Percentiles rank a stretch among this genome's conserved stretches.
These are phyloP conservation scores for Saccharomyces hybrid DNA, from an alignment of 1,139 yeast species.

Conservation along the genomic window DNA sequence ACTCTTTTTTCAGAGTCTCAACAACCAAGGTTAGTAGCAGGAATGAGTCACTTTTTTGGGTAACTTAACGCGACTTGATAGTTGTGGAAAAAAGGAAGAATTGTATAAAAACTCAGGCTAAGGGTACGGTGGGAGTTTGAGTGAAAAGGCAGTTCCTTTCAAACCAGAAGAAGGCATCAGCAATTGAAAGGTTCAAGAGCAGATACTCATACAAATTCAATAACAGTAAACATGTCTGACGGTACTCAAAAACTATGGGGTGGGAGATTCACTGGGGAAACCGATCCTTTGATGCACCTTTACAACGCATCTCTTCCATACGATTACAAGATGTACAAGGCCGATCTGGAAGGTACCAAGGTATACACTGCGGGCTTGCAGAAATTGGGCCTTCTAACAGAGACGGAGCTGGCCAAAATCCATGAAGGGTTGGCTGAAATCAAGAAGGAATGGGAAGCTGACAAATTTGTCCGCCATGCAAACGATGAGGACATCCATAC, in stretches of 20 bases:
- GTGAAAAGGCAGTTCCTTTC: too few relatives aligned
- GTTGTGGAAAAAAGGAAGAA: neutral
- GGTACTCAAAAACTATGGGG: conserved; percentile 75
- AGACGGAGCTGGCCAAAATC: conserved; percentile 65
- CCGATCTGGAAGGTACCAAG: conserved; percentile 87
- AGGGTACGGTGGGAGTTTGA: too few relatives aligned
- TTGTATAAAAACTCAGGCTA: too few relatives aligned
- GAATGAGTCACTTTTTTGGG: neutral
- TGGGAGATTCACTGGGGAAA: conserved; percentile 94
- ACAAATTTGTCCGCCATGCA: conserved; percentile 67
- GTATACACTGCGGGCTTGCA: conserved; percentile 84
- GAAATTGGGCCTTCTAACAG: conserved; percentile 65
- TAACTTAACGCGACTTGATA: neutral
- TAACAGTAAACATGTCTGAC: conserved; percentile 29
- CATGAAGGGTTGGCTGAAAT: conserved; percentile 72
- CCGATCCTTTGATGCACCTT: conserved; percentile 94
- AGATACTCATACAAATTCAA: neutral
- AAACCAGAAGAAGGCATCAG: too few relatives aligned
- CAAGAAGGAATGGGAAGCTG: conserved; percentile 71
- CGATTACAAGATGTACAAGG: conserved; percentile 88
- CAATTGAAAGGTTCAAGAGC: neutral
- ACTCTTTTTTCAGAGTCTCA: too few relatives aligned
- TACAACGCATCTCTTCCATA: conserved; percentile 96
- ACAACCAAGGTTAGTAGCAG: too few relatives aligned
- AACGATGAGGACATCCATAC: conserved; percentile 99